phyloP scores from a whole-genome alignment of 495 filamentous ascomycete genomes.

The Penicillium lividum region DNA sequence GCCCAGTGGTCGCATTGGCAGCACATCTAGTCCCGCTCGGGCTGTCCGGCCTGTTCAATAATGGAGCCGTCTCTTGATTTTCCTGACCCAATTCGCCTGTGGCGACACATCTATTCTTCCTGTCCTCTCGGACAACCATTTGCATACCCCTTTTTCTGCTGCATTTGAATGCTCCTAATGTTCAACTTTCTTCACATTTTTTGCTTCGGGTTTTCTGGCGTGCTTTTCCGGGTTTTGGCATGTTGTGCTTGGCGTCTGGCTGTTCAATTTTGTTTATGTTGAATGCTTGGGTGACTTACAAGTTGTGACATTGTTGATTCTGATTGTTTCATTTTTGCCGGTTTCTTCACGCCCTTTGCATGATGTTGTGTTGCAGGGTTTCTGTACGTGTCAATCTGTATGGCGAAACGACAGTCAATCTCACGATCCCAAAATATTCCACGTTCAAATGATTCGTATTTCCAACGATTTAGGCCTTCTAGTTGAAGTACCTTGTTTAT shows the following conservation, averaged over 20 bases:
- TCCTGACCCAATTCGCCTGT: constrained; percentile 5
- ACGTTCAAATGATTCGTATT: not conserved
- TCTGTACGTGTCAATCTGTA: constrained; percentile 23
- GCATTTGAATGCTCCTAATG: constrained; percentile 32
- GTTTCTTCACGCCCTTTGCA: constrained; percentile 10
- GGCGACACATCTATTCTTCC: constrained; percentile 25
- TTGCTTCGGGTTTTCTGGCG: constrained; percentile 14
- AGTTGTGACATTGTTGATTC: constrained; percentile 7
- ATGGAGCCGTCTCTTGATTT: not conserved
- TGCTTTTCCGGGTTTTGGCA: constrained; percentile 18
- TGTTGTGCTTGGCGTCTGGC: constrained; percentile 27
- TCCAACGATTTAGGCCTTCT: not conserved
- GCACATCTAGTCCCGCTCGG: constrained; percentile 45
- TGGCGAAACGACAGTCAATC: constrained; percentile 20
- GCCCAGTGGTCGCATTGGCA: constrained; percentile 89
- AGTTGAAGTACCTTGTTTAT: not conserved
- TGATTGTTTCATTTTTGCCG: constrained; percentile 1
- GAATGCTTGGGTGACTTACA: constrained; percentile 9
- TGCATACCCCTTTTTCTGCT: constrained; percentile 30
- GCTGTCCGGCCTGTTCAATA: constrained; percentile 24
- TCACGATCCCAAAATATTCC: constrained; percentile 10
- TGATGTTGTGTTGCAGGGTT: constrained; percentile 18
- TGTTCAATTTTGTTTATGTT: constrained; percentile 18
- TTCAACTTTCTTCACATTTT: constrained; percentile 11
- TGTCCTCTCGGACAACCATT: constrained; percentile 19